A percentile compares a stretch with the other conserved stretches of the same genome.
These are phyloP conservation scores for Ciborinia camelliae DNA, from an alignment of 2,329 filamentous ascomycete genomes.

Conservation along the genomic window DNA sequence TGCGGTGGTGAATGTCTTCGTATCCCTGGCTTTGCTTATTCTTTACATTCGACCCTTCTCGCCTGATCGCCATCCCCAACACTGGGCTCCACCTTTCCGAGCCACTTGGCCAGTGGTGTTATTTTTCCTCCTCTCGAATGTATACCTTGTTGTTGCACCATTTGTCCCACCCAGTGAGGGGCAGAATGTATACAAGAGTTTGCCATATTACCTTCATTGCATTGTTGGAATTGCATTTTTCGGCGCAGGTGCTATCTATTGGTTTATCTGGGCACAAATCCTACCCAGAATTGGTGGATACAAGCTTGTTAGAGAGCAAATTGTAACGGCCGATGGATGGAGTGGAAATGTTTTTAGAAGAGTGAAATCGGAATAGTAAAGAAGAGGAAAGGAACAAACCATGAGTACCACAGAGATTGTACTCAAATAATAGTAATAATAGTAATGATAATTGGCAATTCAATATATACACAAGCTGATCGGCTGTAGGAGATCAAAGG, in stretches of 20 bases:
- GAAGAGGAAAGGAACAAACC: no score
- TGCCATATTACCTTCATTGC: slow-evolving; percentile 58
- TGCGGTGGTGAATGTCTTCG: slow-evolving; percentile 55
- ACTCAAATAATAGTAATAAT: neutral
- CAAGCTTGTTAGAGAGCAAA: slow-evolving; percentile 52
- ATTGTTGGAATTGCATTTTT: slow-evolving; percentile 55
- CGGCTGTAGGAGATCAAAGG: neutral
- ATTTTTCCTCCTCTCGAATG: slow-evolving; percentile 59
- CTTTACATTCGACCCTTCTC: slow-evolving; percentile 49
- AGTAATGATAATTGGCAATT: neutral
- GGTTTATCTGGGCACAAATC: slow-evolving; percentile 53
- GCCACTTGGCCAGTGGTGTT: slow-evolving; percentile 52
- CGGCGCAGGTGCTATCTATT: slow-evolving; percentile 52
- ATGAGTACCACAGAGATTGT: no score
- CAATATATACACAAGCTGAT: no score
- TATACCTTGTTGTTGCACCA: slow-evolving; percentile 58
- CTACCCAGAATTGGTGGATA: slow-evolving; percentile 52
- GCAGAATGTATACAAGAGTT: slow-evolving; percentile 51
- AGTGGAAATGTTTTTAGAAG: slow-evolving; percentile 31
- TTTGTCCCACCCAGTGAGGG: slow-evolving; percentile 52
- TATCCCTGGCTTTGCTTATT: slow-evolving; percentile 51
- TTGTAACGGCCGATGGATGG: slow-evolving; percentile 61
- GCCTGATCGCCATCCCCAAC: slow-evolving; percentile 48
- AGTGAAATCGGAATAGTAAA: slow-evolving; percentile 5
- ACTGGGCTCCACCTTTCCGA: slow-evolving; percentile 53